These are phyloP conservation scores for Pleurotus cornucopiae DNA, from an alignment of 768 basidiomycete genomes.

Conservation along the genomic window DNA sequence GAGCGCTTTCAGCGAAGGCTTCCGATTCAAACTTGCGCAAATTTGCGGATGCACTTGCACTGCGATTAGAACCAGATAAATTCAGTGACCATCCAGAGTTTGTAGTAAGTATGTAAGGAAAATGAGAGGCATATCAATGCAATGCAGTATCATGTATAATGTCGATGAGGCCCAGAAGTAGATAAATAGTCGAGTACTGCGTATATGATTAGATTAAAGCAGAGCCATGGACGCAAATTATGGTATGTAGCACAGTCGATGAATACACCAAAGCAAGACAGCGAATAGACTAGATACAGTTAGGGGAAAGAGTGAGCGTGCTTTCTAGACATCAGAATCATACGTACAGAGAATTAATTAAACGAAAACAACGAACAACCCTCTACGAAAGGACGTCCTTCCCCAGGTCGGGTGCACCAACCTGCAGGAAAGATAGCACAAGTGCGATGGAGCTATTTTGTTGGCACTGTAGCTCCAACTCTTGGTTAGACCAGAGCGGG, in stretches of 20 bases:
- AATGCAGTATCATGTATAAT: not conserved
- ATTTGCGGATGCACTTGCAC: not conserved
- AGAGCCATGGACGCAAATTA: not conserved
- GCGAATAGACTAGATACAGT: not conserved
- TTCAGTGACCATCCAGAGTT: constrained; percentile 11
- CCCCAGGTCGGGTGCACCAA: constrained; percentile 34
- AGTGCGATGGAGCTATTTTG: constrained; percentile 86
- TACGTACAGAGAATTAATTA: not conserved
- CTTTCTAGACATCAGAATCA: not conserved
- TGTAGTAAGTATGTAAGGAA: constrained; percentile 2
- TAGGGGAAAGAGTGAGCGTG: not conserved
- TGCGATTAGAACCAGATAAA: not conserved
- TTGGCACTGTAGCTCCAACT: constrained; percentile 78
- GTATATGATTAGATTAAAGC: not conserved
- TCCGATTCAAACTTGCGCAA: constrained; percentile 4
- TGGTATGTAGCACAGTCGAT: not conserved
- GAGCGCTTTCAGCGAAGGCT: not conserved
- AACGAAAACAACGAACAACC: not conserved
- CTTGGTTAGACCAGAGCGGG: constrained; percentile 73
- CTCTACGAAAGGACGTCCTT: not conserved
- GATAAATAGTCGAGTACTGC: not conserved
- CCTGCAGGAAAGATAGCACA: constrained; percentile 63
- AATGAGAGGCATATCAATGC: constrained; percentile 9
- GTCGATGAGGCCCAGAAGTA: not conserved
- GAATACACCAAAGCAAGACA: constrained; percentile 7